Percentiles rank a stretch among this genome's conserved stretches.
Conservation (phyloP, 176 grass and related monocot genomes). For the Chloris gayana region DNA sequence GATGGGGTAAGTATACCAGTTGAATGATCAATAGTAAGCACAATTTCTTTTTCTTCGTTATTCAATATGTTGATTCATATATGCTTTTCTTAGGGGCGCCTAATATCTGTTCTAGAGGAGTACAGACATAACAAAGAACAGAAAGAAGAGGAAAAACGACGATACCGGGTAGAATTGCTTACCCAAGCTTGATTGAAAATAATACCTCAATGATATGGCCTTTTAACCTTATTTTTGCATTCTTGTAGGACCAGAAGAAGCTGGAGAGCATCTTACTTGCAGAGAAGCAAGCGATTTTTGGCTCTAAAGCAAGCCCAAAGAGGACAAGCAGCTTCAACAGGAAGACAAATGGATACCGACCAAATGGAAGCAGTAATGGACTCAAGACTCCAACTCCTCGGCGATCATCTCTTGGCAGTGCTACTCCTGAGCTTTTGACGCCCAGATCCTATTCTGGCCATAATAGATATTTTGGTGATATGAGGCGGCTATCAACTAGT, state of each 20-base stretch:
- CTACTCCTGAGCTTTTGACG: conserved; percentile 83
- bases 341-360: conserved; percentile 61
- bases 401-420: conserved; percentile 62
- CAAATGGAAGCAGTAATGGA: conserved; percentile 62
- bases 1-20: conserved; percentile 69
- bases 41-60: background rate
- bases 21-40: conserved; percentile 6
- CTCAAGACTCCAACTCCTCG: conserved; percentile 82
- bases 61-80: background rate
- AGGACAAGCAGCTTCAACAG: conserved; percentile 67
- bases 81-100: conserved; percentile 58
- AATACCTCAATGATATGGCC: background rate
- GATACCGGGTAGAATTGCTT: conserved; percentile 66
- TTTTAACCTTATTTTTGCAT: conserved; percentile 6
- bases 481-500: conserved; percentile 58
- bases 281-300: conserved; percentile 77
- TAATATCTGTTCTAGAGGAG: conserved; percentile 93
- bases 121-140: conserved; percentile 76
- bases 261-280: conserved; percentile 75
- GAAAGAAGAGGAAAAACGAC: conserved; percentile 77
- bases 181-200: conserved; percentile 7
- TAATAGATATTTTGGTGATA: conserved; percentile 74
- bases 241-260: conserved; percentile 90
- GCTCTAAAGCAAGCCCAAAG: conserved; percentile 68
- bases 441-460: conserved; percentile 83